These are phyloP conservation scores for Agrostemma githago DNA, from an alignment of 148 eudicot genomes.

Conservation along the genomic window DNA sequence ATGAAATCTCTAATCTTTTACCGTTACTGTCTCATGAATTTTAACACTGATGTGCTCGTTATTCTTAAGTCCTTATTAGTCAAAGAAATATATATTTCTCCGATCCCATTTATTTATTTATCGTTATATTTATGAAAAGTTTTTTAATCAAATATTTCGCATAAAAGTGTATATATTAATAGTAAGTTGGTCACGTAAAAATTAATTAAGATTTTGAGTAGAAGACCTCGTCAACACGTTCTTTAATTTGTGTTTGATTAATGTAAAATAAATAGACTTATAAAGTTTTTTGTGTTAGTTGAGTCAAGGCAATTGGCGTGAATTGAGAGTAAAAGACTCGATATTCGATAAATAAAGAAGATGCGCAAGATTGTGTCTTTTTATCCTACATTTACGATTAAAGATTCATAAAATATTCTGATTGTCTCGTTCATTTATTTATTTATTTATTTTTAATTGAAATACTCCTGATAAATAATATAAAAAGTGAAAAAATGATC, in stretches of 20 bases:
- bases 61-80: too few species aligned
- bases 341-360: not conserved
- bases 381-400: not conserved
- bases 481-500: not conserved
- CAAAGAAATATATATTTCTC: too few species aligned
- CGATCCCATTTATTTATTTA: too few species aligned
- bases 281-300: slow-evolving; percentile 22
- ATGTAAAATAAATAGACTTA: not conserved
- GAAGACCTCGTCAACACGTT: slow-evolving; percentile 25
- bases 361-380: slow-evolving; percentile 10
- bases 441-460: too few species aligned
- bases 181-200: too few species aligned
- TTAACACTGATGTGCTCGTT: too few species aligned
- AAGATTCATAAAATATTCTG: not conserved
- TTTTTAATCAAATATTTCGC: too few species aligned
- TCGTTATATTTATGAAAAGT: too few species aligned
- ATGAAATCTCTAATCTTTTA: too few species aligned
- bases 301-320: slow-evolving; percentile 23
- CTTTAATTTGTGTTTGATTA: slow-evolving; percentile 13
- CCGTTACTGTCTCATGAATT: too few species aligned
- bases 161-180: too few species aligned
- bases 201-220: not conserved
- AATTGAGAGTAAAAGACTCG: not conserved
- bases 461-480: not conserved
- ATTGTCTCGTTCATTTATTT: too few species aligned